These are phyloP conservation scores for Sporothrix schenckii DNA, from an alignment of 2,329 filamentous ascomycete genomes.

Conservation along the genomic window DNA sequence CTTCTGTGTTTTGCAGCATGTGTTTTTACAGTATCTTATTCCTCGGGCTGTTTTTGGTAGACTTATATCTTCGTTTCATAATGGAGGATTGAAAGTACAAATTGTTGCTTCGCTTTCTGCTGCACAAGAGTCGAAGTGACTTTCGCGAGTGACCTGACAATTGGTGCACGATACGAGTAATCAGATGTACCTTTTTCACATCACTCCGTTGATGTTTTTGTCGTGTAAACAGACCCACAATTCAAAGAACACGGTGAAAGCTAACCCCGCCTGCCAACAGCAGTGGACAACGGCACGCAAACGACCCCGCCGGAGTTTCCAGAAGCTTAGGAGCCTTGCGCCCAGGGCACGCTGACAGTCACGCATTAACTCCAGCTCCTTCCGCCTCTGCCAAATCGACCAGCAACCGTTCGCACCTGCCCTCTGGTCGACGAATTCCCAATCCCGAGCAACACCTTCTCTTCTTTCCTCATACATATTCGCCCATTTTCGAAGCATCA, in stretches of 20 bases:
- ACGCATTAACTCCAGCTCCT: constrained; percentile 3
- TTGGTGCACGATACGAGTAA: not conserved
- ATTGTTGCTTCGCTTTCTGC: not conserved
- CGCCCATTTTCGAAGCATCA: not conserved
- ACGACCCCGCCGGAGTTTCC: constrained; percentile 22
- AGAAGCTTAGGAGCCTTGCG: constrained; percentile 19
- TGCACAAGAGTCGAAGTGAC: not conserved
- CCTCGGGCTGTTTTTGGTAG: not conserved
- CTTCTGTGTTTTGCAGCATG: not conserved
- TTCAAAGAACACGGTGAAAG: not conserved
- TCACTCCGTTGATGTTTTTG: not conserved
- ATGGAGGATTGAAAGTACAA: not conserved
- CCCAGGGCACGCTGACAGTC: constrained; percentile 6
- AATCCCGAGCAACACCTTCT: not conserved
- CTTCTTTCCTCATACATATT: not conserved
- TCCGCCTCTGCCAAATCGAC: constrained; percentile 14
- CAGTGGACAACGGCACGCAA: not conserved
- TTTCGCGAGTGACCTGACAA: not conserved
- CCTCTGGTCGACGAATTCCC: not conserved
- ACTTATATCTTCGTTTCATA: not conserved
- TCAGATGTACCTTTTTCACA: not conserved
- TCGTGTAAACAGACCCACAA: constrained; percentile 14
- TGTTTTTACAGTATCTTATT: constrained; percentile 6
- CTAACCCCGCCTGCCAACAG: constrained; percentile 14
- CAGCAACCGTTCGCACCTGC: constrained; percentile 21